Base-by-base conservation (phyloP, 768 basidiomycete species). In the Rhizopogon salebrosus region DNA sequence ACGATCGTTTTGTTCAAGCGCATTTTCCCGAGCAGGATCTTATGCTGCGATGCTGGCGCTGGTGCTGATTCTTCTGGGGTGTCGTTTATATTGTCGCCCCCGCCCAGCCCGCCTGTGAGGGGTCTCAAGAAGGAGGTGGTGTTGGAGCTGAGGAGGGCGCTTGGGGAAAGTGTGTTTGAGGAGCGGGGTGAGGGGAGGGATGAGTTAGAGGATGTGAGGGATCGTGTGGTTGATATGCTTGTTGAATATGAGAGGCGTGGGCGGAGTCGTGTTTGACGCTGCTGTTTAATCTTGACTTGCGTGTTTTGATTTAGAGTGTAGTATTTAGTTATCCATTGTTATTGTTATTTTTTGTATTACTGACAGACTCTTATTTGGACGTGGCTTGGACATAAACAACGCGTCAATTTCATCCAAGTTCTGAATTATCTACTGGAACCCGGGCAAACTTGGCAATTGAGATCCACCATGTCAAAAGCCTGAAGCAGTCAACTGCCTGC, bases 151-250 rank as follows among this genome's bases (percentile, higher is more conserved):
- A 71, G 83, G 54, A 72, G 74, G 13, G 76, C 75, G 29, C 70
- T 91, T 36, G 88, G 84, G 22, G 74, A 71, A 35, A 67, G 64
- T 22, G 78, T 76, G 48, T 82, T 83, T 60, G 74, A 74, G 50
- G 72, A 71, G 27, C 60, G 63, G 37, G 48, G 51, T 35, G 63
- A 58, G 20, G 56, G 57, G 45, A 60, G 56, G 66, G 51, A 78
- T 73, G 64, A 66, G 24, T 64, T 90, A 49, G 89, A 91, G 64
- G 87, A 90, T 54, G 88, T 87, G 42, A 75, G 84, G 52, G 89
- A 91, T 66, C 70, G 76, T n/a, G 83, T 83, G 34, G 86, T 89
- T 42, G 89, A 92, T 70, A 73, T 85, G 73, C 73, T 90, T 42
- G 75, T 78, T 3, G 71, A 70, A 50, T 57, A 63, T 26, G 71